Evolutionary conservation across 768 basidiomycete genomes (phyloP).

Genomic region (Hirschioporus abietinus): DNA sequence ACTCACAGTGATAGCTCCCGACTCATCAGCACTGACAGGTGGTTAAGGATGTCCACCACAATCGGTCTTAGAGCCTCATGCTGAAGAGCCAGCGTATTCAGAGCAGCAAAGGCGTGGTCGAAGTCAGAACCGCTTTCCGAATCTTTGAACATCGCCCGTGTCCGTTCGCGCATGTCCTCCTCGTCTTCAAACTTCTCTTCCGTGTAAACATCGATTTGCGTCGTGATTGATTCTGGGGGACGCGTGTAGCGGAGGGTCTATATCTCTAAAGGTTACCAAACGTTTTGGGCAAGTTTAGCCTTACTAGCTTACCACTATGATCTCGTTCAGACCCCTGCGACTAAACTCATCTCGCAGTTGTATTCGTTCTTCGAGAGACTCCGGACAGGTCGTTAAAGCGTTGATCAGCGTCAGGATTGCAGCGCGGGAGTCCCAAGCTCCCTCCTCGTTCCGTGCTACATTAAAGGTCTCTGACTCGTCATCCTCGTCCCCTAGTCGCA

Average conservation of each 20-base stretch:
- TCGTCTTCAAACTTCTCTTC: conserved; percentile 92
- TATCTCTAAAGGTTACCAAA: conserved; percentile 3
- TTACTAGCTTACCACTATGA: conserved; percentile 61
- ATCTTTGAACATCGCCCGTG: conserved; percentile 31
- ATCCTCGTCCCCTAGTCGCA: conserved; percentile 49
- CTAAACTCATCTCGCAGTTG: conserved; percentile 78
- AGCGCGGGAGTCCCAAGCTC: conserved; percentile 76
- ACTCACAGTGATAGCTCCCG: not conserved
- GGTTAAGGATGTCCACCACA: conserved; percentile 55
- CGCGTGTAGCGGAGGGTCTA: conserved; percentile 72
- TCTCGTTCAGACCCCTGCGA: conserved; percentile 77
- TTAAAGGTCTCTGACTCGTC: conserved; percentile 24
- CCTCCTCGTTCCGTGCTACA: conserved; percentile 44
- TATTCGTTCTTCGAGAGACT: conserved; percentile 73
- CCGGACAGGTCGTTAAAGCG: conserved; percentile 69
- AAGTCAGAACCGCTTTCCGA: conserved; percentile 38
- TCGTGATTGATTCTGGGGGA: conserved; percentile 75
- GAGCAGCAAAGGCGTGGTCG: conserved; percentile 50
- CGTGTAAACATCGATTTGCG: conserved; percentile 72
- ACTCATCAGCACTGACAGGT: conserved; percentile 25
- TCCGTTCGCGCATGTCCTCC: conserved; percentile 71
- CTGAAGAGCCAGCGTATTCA: conserved; percentile 54
- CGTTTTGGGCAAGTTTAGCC: conserved; percentile 1
- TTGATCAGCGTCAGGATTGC: conserved; percentile 77
- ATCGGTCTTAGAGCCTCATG: conserved; percentile 58